Evolutionary conservation across 164 flowering plant species (phyloP), one percentile per base, ranked within the genome.

Genomic region (Amborella trichopoda): DNA sequence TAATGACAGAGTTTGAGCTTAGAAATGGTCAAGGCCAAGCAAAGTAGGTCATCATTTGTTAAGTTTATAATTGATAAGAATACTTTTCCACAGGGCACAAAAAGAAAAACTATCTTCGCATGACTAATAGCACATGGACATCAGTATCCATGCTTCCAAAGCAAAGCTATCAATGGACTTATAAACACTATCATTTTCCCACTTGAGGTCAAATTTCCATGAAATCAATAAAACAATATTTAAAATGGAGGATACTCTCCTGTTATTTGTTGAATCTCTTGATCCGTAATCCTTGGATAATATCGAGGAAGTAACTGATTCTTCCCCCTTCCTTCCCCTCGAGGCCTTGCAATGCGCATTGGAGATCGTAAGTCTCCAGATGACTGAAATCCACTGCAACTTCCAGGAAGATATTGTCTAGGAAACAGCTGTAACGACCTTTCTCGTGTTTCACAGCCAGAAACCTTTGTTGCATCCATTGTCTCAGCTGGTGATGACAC

Each of bases 181-280:
- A n/a, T n/a, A n/a, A n/a, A n/a, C n/a, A n/a, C n/a, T n/a, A n/a
- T n/a, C n/a, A n/a, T n/a, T n/a, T n/a, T n/a, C n/a, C n/a, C n/a
- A n/a, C n/a, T n/a, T n/a, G n/a, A n/a, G n/a, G n/a, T n/a, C n/a
- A n/a, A n/a, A n/a, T n/a, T n/a, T n/a, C n/a, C n/a, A n/a, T n/a
- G n/a, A n/a, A n/a, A n/a, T n/a, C n/a, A n/a, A n/a, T n/a, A n/a
- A n/a, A n/a, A n/a, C n/a, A n/a, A n/a, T n/a, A n/a, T n/a, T n/a
- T n/a, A n/a, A n/a, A n/a, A n/a, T 37, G 24, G n/a, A 67, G 91
- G 97, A 89, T 89, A 89, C 94, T 73, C 74, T 65, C 68, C 78
- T 39, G 90, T 75, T 32, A 82, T 76, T 54, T 85, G 78, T 50
- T 76, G 90, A 20, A 80, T 69, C 69, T 85, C 97, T 56, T 80